Percentiles rank a stretch among this genome's conserved stretches.
Conservation (phyloP, 805 yeast species). For the Teunomyces atbi region DNA sequence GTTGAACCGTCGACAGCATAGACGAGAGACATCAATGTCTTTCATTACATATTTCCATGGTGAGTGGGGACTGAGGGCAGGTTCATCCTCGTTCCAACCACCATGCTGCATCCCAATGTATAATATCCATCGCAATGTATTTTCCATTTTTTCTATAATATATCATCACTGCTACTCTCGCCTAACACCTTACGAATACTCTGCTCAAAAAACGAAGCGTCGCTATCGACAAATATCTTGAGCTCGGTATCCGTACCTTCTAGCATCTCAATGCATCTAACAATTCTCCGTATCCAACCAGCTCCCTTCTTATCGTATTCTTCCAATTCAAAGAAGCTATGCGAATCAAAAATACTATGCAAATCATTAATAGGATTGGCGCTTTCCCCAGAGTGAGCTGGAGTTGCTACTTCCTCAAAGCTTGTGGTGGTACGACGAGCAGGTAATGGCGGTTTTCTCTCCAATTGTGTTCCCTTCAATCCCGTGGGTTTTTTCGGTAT, state of each 20-base stretch:
- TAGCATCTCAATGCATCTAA: slow-evolving; percentile 26
- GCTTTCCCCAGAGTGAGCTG: slow-evolving; percentile 7
- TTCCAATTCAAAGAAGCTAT: slow-evolving; percentile 30
- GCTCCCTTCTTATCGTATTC: slow-evolving; percentile 39
- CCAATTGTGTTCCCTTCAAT: slow-evolving; percentile 32
- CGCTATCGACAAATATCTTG: slow-evolving; percentile 35
- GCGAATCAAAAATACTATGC: slow-evolving; percentile 21
- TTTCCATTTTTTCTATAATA: neutral
- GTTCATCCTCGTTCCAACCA: slow-evolving; percentile 1
- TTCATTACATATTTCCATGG: neutral
- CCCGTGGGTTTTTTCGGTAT: slow-evolving; percentile 48
- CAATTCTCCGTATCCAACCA: slow-evolving; percentile 34
- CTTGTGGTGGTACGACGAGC: slow-evolving; percentile 5
- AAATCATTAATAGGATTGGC: slow-evolving; percentile 23
- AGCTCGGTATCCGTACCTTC: slow-evolving; percentile 29
- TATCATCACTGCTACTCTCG: neutral
- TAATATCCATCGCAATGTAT: neutral
- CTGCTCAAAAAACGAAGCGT: slow-evolving; percentile 27
- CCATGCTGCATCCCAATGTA: slow-evolving; percentile 4
- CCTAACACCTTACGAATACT: neutral
- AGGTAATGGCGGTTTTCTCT: slow-evolving; percentile 35
- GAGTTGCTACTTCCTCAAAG: slow-evolving; percentile 11
- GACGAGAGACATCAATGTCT: neutral
- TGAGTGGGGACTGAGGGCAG: neutral
- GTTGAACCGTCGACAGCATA: slow-evolving; percentile 3